Evolutionary conservation across 1,139 yeast species (phyloP), one percentile per base, ranked within the genome.

Genomic region (Meyerozyma sp.): DNA sequence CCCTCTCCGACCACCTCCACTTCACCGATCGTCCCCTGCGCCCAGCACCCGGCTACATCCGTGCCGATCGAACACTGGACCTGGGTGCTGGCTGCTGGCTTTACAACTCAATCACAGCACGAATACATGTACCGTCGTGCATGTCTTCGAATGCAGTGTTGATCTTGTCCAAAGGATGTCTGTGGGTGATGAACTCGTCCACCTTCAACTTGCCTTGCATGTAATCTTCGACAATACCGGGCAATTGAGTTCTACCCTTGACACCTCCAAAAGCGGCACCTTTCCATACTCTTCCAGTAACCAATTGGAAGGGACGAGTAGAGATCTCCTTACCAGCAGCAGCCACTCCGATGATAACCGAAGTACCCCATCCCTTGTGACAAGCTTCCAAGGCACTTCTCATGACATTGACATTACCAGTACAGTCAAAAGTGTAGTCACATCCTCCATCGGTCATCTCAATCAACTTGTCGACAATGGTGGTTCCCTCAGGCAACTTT

Each of bases 231-330:
- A 93, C 96, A 49, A 91, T 76, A 18, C 84, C 90, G 43, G 96
- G 97, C 73, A 93, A 80, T 73, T 93, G 96, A 40, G 96, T 63
- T 74, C 98, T 85, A 62, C 98, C 98, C 74, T 93, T 93, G 63
- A 93, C 91, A 63, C 98, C 98, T 60, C 98, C 98, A 56, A 89
- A 93, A 14, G 98, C 98, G 59, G 96, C 89, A 56, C 98, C 98
- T 67, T 81, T 87, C 97, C 98, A 93, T 43, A 87, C 95, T 71
- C 98, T 84, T 57, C 98, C 98, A 39, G 98, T 93, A 54, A 94
- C 98, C 66, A 93, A 81, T 75, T 93, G 98, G 89, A 93, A 93
- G 49, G 98, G 98, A 70, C 98, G 83, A 44, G 98, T 93, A 44
- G 95, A 71, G 53, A 94, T 91, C 70, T 93, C 98, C 68, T 90